These are phyloP conservation scores for Theobroma grandiflorum DNA, from an alignment of 441 rosid species.

Conservation along the genomic window DNA sequence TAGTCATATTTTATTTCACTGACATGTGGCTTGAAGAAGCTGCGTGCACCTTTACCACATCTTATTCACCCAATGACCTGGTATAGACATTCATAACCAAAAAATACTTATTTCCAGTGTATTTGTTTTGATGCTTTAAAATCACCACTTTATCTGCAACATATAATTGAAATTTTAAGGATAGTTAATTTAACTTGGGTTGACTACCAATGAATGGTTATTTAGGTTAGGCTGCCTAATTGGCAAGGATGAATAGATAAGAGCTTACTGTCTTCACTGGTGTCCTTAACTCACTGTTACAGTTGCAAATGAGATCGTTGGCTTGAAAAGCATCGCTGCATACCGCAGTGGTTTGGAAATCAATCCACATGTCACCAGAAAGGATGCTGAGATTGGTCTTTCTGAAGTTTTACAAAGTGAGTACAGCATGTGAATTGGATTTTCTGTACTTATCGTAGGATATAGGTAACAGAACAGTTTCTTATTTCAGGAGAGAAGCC, in stretches of 20 bases:
- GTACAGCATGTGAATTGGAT: slow-evolving; percentile 33
- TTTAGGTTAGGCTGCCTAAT: background rate
- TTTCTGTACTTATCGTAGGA: slow-evolving; percentile 20
- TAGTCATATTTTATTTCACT: slow-evolving; percentile 18
- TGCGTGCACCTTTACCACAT: slow-evolving; percentile 17
- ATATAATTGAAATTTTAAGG: background rate
- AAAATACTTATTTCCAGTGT: background rate
- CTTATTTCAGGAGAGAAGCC: slow-evolving; percentile 76
- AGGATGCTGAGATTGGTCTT: slow-evolving; percentile 87
- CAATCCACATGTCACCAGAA: slow-evolving; percentile 57
- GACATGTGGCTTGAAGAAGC: slow-evolving; percentile 1
- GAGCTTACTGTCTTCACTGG: slow-evolving; percentile 20
- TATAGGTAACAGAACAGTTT: slow-evolving; percentile 36
- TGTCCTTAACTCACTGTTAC: slow-evolving; percentile 67
- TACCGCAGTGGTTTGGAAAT: slow-evolving; percentile 92
- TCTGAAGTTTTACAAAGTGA: slow-evolving; percentile 63
- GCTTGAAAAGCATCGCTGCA: slow-evolving; percentile 92
- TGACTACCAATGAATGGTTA: background rate
- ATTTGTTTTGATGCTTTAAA: background rate
- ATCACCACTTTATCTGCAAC: background rate
- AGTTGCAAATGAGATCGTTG: slow-evolving; percentile 64
- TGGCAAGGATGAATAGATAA: slow-evolving; percentile 3
- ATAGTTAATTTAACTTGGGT: background rate
- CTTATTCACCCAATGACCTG: slow-evolving; percentile 9
- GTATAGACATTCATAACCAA: background rate